Evolutionary conservation across 2,329 filamentous ascomycete species (phyloP).

Genomic region (Colletotrichum australisinense): DNA sequence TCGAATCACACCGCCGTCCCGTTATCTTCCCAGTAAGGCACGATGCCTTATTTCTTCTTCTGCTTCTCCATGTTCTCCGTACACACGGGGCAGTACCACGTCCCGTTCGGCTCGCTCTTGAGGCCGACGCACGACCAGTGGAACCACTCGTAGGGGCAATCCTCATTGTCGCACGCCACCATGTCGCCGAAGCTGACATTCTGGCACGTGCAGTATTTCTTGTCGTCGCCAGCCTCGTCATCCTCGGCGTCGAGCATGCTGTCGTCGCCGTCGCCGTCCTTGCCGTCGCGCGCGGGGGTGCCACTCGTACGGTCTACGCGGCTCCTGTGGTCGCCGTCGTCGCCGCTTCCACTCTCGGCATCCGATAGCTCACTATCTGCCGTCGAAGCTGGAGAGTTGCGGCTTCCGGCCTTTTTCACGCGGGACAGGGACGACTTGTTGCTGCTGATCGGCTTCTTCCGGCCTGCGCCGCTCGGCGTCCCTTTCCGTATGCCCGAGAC

Average conservation of each 20-base stretch:
- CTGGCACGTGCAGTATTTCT: constrained; percentile 87
- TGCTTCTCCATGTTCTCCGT: constrained; percentile 62
- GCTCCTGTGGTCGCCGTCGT: constrained; percentile 59
- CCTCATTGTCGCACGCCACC: constrained; percentile 88
- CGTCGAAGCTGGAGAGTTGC: constrained; percentile 72
- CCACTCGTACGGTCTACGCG: constrained; percentile 34
- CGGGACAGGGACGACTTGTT: constrained; percentile 72
- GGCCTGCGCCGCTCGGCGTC: constrained; percentile 54
- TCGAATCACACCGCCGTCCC: neutral
- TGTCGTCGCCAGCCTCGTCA: constrained; percentile 80
- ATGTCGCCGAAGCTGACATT: constrained; percentile 88
- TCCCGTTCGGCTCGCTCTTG: constrained; percentile 75
- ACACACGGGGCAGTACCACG: constrained; percentile 75
- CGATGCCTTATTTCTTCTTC: constrained; percentile 19
- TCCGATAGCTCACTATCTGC: constrained; percentile 75
- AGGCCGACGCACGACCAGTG: constrained; percentile 82
- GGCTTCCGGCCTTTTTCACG: constrained; percentile 67
- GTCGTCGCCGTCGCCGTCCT: constrained; percentile 62
- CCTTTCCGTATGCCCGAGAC: constrained; percentile 57
- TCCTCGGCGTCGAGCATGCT: constrained; percentile 68
- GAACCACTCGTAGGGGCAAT: constrained; percentile 88
- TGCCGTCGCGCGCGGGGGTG: constrained; percentile 45
- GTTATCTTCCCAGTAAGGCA: too few species aligned
- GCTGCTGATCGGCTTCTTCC: constrained; percentile 57
- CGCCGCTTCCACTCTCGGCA: constrained; percentile 66